Percentiles rank a stretch among this genome's conserved stretches.
Evolutionary conservation across 371 early-diverging fungal genomes (phyloP).

Genomic region (Mortierella sp.): DNA sequence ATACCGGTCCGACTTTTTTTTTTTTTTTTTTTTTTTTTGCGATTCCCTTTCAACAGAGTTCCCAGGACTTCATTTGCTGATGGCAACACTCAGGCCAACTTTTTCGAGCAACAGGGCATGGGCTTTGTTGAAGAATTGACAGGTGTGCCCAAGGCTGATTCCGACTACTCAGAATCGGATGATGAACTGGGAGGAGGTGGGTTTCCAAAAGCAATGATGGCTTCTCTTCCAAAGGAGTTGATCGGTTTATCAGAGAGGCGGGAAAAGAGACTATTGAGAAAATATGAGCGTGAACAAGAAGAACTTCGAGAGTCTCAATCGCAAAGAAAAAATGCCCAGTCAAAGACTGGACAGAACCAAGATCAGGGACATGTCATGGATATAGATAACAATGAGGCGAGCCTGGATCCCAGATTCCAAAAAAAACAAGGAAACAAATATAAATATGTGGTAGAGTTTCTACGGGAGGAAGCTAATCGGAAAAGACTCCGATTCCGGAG

Average conservation of each 20-base stretch:
- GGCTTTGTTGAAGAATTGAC: slow-evolving; percentile 33
- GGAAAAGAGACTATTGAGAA: too few species aligned
- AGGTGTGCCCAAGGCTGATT: slow-evolving; percentile 28
- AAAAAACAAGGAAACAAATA: too few species aligned
- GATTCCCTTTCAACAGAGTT: slow-evolving; percentile 8
- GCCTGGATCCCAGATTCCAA: too few species aligned
- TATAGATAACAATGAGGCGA: background rate
- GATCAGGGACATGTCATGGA: background rate
- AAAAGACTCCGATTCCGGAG: background rate
- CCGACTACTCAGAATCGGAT: slow-evolving; percentile 12
- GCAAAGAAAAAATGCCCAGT: too few species aligned
- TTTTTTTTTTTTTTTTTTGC: background rate
- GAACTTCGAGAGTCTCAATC: too few species aligned
- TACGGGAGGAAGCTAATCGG: background rate
- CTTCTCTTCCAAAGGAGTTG: too few species aligned
- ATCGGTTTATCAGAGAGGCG: too few species aligned
- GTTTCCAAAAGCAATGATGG: too few species aligned
- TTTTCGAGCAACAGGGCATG: slow-evolving; percentile 21
- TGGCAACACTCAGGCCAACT: background rate
- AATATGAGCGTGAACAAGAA: too few species aligned
- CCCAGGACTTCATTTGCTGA: slow-evolving; percentile 11
- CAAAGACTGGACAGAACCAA: too few species aligned
- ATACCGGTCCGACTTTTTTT: too few species aligned
- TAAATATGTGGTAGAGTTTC: too few species aligned
- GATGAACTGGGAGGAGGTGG: background rate